Evolutionary conservation across 1,139 yeast genomes (phyloP).

Genomic region (Yamadazyma friedrichii): DNA sequence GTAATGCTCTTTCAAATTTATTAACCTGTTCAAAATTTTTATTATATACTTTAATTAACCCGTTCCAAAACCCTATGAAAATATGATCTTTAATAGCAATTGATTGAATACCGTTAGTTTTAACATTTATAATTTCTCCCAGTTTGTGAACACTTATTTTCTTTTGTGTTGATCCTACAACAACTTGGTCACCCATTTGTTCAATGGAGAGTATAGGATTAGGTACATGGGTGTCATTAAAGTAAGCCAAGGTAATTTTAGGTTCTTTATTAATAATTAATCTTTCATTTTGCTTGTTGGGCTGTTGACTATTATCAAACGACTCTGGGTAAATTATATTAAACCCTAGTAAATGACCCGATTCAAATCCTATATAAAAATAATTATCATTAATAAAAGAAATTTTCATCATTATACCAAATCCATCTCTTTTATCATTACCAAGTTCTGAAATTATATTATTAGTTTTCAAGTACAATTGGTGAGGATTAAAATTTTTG

Average conservation of each 20-base stretch:
- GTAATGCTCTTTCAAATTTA: constrained; percentile 16
- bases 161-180: constrained; percentile 46
- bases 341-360: constrained; percentile 49
- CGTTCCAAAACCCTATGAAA: constrained; percentile 43
- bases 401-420: constrained; percentile 58
- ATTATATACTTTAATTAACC: constrained; percentile 27
- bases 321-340: constrained; percentile 6
- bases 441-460: constrained; percentile 11
- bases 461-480: constrained; percentile 12
- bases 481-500: constrained; percentile 25
- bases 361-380: constrained; percentile 54
- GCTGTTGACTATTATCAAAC: constrained; percentile 13
- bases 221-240: constrained; percentile 39
- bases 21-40: constrained; percentile 9
- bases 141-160: constrained; percentile 27
- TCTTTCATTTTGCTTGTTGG: neutral
- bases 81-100: constrained; percentile 12
- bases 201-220: constrained; percentile 49
- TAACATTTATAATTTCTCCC: constrained; percentile 12
- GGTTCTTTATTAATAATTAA: constrained; percentile 12
- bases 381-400: constrained; percentile 27
- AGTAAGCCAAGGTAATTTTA: constrained; percentile 17
- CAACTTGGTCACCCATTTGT: constrained; percentile 16
- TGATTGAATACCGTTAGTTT: constrained; percentile 23
- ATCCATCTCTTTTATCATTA: constrained; percentile 29